Evolutionary conservation across 1,139 yeast species (phyloP), one percentile per base, ranked within the genome.

Genomic region (Meyerozyma smithsonii): DNA sequence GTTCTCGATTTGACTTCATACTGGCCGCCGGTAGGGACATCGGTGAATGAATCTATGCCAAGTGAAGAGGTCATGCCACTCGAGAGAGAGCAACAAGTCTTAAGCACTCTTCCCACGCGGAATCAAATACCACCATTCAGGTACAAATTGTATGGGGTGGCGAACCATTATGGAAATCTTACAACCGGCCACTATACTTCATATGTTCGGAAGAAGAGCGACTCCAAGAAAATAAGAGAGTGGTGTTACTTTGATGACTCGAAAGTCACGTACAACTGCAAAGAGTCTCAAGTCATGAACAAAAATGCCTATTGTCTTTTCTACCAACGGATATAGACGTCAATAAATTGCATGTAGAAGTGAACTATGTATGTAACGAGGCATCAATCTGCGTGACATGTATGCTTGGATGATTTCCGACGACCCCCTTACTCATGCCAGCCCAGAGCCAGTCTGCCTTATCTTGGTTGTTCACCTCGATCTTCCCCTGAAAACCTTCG

Each of bases 131-230:
- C 95, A 1, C 96, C 96, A 3, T 89, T 85, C 59, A 66, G 74
- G 26, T 92, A 90, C 59, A 79, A 78, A 48, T 63, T 92, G 28
- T 86, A 81, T 51, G 95, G 85, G 0, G 95, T 90, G 24, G 92
- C 90, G n/a, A 85, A 87, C 51, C 98, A 92, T 61, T 76, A 70
- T 46, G 97, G 98, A 2, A 65, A 69, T 21, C 67, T 90, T 37
- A 77, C 84, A 36, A 88, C 95, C 2, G 97, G 98, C 0, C 98
- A 92, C 61, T 92, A 92, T 59, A 92, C 97, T 0, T 73, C 96
- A 0, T 84, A 80, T 54, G 95, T 88, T 2, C 68, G 80, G 50
- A 85, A 86, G 50, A 58, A 70, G 5, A 67, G 67, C 36, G 68
- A 60, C 39, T 36, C 46, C 11, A 56, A 57, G 41, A 62, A 59